A percentile compares a stretch with the other conserved stretches of the same genome.
These are phyloP conservation scores for Phytopythium ostracodes DNA, from an alignment of 352 stramenopile genomes.

Conservation along the genomic window DNA sequence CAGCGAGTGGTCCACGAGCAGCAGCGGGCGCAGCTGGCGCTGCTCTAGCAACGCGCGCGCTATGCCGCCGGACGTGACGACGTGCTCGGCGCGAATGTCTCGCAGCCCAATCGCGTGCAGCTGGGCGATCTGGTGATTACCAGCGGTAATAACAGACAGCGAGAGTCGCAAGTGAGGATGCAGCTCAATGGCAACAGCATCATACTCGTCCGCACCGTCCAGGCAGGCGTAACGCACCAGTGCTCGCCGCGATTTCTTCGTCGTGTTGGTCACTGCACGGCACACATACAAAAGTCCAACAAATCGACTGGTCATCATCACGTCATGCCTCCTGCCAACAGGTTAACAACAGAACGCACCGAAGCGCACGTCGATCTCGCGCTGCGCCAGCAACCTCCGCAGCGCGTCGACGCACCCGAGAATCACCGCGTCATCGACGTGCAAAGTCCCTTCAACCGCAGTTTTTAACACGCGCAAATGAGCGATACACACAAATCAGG, in stretches of 20 bases:
- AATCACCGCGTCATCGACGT: conserved; percentile 45
- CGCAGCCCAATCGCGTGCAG: conserved; percentile 44
- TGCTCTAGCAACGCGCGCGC: conserved; percentile 34
- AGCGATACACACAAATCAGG: no score
- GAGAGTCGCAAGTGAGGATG: no score
- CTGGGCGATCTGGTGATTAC: conserved; percentile 32
- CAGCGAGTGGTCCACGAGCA: conserved; percentile 43
- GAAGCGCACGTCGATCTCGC: conserved; percentile 40
- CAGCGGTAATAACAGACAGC: no score
- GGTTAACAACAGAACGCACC: conserved; percentile 17
- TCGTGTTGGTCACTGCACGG: conserved; percentile 60
- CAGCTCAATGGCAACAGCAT: no score
- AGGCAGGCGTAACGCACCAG: conserved; percentile 20
- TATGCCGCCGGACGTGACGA: conserved; percentile 43
- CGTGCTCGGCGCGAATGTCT: conserved; percentile 28
- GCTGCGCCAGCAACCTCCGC: conserved; percentile 23
- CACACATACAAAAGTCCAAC: neutral
- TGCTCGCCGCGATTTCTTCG: conserved; percentile 44
- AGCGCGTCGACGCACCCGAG: conserved; percentile 34
- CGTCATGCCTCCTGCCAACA: neutral
- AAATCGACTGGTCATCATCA: neutral
- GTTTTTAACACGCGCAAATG: neutral
- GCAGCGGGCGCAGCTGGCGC: conserved; percentile 31
- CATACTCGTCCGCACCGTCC: no score
- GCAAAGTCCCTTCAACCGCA: conserved; percentile 33